phyloP scores from a whole-genome alignment of 805 yeast genomes.

The Starmera caribaea region DNA sequence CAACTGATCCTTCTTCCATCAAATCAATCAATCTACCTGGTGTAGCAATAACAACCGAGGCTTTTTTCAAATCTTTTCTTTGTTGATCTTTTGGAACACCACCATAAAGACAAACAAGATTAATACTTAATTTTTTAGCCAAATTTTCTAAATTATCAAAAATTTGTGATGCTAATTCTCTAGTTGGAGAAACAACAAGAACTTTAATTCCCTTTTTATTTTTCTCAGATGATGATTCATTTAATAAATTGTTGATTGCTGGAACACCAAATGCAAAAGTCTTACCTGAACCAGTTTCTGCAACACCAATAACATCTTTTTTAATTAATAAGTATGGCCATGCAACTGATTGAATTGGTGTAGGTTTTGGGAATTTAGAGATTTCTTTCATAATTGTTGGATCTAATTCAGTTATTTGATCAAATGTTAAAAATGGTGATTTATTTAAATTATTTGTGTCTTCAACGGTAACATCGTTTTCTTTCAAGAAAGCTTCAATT shows the following conservation, averaged over 20 bases:
- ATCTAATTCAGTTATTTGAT: conserved; percentile 42
- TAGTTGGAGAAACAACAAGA: conserved; percentile 87
- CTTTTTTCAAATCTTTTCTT: conserved; percentile 51
- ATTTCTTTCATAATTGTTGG: conserved; percentile 49
- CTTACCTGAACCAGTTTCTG: conserved; percentile 97
- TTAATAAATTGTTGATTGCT: conserved; percentile 64
- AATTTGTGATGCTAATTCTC: conserved; percentile 94
- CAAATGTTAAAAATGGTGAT: conserved; percentile 64
- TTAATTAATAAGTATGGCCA: conserved; percentile 85
- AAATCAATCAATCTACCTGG: conserved; percentile 96
- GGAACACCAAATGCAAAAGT: conserved; percentile 98
- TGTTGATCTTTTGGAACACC: conserved; percentile 97
- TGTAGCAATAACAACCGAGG: conserved; percentile 87
- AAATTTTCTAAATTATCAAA: conserved; percentile 68
- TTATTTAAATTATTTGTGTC: conserved; percentile 45
- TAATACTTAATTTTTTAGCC: conserved; percentile 49
- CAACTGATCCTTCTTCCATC: conserved; percentile 77
- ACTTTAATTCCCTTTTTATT: conserved; percentile 49
- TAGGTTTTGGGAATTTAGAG: conserved; percentile 75
- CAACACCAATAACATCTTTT: conserved; percentile 90
- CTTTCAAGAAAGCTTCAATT: conserved; percentile 49
- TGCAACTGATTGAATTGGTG: conserved; percentile 90
- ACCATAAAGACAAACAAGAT: conserved; percentile 85
- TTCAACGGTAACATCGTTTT: conserved; percentile 73
- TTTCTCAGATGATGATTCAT: conserved; percentile 9